A percentile compares a stretch with the other conserved stretches of the same genome.
Evolutionary conservation across 2,329 filamentous ascomycete genomes (phyloP).

Genomic region (Pyrenochaeta sp.): DNA sequence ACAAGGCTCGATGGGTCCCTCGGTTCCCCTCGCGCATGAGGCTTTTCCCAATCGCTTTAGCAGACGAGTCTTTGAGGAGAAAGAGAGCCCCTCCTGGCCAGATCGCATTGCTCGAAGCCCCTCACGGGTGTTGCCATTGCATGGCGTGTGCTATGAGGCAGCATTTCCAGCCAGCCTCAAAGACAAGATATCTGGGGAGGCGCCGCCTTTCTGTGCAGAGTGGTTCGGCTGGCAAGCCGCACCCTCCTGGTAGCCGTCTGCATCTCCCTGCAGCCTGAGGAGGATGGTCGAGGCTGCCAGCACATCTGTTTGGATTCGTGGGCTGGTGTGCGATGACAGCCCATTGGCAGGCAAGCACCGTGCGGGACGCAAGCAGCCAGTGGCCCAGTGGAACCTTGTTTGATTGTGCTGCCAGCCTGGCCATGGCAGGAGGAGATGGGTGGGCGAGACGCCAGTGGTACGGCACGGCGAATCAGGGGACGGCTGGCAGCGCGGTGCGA

Average conservation of each 20-base stretch:
- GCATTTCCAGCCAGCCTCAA: constrained; percentile 3
- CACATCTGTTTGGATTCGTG: constrained; percentile 9
- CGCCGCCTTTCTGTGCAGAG: constrained; percentile 1
- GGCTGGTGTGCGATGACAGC: constrained; percentile 3
- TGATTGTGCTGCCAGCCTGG: not conserved
- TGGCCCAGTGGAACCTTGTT: constrained; percentile 10
- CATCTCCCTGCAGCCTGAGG: constrained; percentile 4
- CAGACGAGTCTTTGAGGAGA: constrained; percentile 2
- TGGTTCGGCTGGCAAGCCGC: constrained; percentile 2
- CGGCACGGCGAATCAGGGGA: constrained; percentile 7
- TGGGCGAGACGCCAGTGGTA: constrained; percentile 5
- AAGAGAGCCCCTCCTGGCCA: constrained; percentile 2
- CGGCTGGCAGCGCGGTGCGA: constrained; percentile 1
- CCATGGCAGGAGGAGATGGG: not conserved
- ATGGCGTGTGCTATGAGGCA: constrained; percentile 7
- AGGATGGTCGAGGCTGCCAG: constrained; percentile 14
- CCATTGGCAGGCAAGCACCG: constrained; percentile 12
- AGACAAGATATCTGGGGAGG: not conserved
- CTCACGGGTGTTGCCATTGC: constrained; percentile 1
- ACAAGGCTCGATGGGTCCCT: constrained; percentile 4
- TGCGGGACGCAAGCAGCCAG: constrained; percentile 13
- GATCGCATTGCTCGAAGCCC: not conserved
- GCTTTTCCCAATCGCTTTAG: constrained; percentile 12
- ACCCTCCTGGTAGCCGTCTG: constrained; percentile 2
- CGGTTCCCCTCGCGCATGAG: constrained; percentile 3